These are phyloP conservation scores for Terana coerulea DNA, from an alignment of 768 basidiomycete genomes.

Conservation along the genomic window DNA sequence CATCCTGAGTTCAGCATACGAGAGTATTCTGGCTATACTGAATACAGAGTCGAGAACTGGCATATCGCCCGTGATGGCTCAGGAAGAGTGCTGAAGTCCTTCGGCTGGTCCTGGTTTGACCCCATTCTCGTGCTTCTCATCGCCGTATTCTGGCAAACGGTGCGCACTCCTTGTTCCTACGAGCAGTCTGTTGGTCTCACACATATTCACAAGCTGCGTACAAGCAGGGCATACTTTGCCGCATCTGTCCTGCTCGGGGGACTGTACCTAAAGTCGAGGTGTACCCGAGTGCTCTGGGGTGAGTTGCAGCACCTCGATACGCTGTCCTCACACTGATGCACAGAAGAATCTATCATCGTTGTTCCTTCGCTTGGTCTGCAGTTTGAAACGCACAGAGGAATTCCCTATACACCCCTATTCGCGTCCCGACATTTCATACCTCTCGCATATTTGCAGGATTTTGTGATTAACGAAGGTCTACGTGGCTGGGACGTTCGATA, in stretches of 20 bases:
- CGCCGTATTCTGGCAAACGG: constrained; percentile 15
- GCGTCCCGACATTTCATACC: constrained; percentile 57
- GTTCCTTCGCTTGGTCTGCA: constrained; percentile 70
- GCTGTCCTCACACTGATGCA: background rate
- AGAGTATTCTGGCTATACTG: constrained; percentile 43
- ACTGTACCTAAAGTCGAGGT: constrained; percentile 31
- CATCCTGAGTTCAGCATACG: constrained; percentile 52
- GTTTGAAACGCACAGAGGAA: constrained; percentile 64
- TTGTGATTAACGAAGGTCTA: constrained; percentile 73
- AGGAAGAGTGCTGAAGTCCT: constrained; percentile 29
- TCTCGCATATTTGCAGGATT: constrained; percentile 46
- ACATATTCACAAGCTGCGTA: constrained; percentile 7
- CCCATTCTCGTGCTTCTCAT: constrained; percentile 25
- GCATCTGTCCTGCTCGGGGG: constrained; percentile 17
- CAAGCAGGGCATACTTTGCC: constrained; percentile 1
- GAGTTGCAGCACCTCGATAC: too few relatives aligned
- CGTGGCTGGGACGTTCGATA: constrained; percentile 69
- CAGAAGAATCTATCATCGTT: constrained; percentile 64
- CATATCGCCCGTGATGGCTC: constrained; percentile 40
- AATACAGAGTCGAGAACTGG: constrained; percentile 60
- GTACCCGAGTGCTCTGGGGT: constrained; percentile 49
- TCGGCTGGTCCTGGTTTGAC: constrained; percentile 35
- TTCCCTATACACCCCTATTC: constrained; percentile 34
- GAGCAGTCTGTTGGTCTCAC: background rate
- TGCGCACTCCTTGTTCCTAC: constrained; percentile 8